Evolutionary conservation across 2,329 filamentous ascomycete genomes (phyloP).

Genomic region (Penicillium expansum): DNA sequence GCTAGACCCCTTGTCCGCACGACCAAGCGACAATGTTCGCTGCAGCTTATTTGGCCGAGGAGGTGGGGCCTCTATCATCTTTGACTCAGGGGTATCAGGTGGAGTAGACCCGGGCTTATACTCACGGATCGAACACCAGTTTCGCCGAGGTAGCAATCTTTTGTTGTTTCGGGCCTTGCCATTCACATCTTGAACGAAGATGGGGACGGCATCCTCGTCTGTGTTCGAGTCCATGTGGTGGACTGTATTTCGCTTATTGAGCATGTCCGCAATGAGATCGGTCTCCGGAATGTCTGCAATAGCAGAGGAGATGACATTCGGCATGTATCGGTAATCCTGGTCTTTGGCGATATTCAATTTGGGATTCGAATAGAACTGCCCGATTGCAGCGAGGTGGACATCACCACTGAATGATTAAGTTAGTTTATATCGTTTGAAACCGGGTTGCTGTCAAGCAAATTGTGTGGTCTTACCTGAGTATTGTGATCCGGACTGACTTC

Average conservation of each 20-base stretch:
- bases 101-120: constrained; percentile 79
- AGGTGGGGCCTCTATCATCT: constrained; percentile 33
- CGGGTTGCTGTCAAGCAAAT: neutral
- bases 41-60: constrained; percentile 44
- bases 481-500: constrained; percentile 86
- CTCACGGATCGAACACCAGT: constrained; percentile 90
- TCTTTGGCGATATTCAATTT: constrained; percentile 81
- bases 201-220: constrained; percentile 92
- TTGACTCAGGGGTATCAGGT: constrained; percentile 59
- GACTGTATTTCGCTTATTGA: constrained; percentile 86
- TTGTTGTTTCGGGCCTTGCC: constrained; percentile 90
- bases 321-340: constrained; percentile 93
- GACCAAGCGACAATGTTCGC: constrained; percentile 61
- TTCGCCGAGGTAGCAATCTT: constrained; percentile 79
- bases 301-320: constrained; percentile 88
- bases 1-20: constrained; percentile 49
- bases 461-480: constrained; percentile 61
- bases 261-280: constrained; percentile 80
- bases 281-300: constrained; percentile 91
- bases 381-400: constrained; percentile 76
- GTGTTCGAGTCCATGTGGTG: constrained; percentile 68
- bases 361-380: constrained; percentile 91
- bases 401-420: constrained; percentile 63
- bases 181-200: constrained; percentile 87
- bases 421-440: neutral